Evolutionary conservation across 208 protist species (phyloP).

Genomic region (Trypanosomatidae sp.): DNA sequence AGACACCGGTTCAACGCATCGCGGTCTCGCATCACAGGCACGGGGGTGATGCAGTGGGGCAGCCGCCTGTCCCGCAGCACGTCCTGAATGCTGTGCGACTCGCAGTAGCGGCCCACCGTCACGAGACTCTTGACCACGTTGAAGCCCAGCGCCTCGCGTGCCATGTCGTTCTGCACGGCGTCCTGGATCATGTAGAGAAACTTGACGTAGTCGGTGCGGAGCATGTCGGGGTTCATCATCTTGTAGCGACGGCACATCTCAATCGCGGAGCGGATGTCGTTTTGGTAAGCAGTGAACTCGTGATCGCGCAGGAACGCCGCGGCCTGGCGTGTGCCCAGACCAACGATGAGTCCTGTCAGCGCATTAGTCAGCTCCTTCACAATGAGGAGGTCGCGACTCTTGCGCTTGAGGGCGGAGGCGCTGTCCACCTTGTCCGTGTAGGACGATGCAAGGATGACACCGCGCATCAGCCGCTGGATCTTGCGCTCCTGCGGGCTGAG

Average conservation of each 20-base stretch:
- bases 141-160: conserved; percentile 80
- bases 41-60: conserved; percentile 87
- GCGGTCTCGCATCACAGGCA: conserved; percentile 75
- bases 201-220: conserved; percentile 93
- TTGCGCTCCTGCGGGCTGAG: conserved; percentile 84
- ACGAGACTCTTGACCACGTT: conserved; percentile 56
- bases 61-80: conserved; percentile 68
- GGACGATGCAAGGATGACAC: conserved; percentile 78
- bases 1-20: conserved; percentile 79
- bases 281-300: conserved; percentile 68
- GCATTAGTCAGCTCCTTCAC: conserved; percentile 81
- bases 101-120: conserved; percentile 80
- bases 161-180: conserved; percentile 72
- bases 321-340: conserved; percentile 70
- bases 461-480: conserved; percentile 86
- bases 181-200: conserved; percentile 93
- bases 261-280: conserved; percentile 64
- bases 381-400: conserved; percentile 71
- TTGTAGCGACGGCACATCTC: conserved; percentile 92
- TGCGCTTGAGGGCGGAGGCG: conserved; percentile 46
- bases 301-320: conserved; percentile 45
- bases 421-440: conserved; percentile 94
- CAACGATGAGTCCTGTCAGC: conserved; percentile 81
- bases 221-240: conserved; percentile 95
- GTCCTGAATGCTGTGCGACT: conserved; percentile 38